phyloP scores from a whole-genome alignment of 2,329 filamentous ascomycete genomes.

The Penicillium sp. region DNA sequence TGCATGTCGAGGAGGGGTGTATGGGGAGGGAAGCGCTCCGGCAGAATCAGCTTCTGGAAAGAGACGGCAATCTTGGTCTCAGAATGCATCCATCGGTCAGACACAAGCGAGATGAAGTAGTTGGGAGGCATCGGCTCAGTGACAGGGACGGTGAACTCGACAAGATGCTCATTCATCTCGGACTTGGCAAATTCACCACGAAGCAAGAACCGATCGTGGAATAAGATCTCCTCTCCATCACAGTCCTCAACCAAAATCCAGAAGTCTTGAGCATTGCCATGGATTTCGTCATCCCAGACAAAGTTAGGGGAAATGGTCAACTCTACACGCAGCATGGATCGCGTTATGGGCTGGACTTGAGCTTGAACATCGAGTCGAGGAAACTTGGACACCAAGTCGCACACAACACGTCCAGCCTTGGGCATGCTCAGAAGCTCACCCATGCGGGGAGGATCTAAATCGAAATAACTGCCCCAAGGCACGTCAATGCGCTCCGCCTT shows the following conservation, averaged over 20 bases:
- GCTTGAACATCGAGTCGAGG: constrained; percentile 89
- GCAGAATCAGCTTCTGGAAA: constrained; percentile 90
- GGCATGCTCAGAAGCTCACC: constrained; percentile 89
- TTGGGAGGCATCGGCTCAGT: constrained; percentile 98
- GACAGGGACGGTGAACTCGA: constrained; percentile 95
- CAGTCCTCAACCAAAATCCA: constrained; percentile 98
- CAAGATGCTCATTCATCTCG: constrained; percentile 87
- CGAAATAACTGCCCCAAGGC: constrained; percentile 89
- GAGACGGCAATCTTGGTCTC: constrained; percentile 91
- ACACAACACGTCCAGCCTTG: constrained; percentile 81
- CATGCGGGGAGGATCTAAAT: constrained; percentile 94
- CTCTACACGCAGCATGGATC: constrained; percentile 87
- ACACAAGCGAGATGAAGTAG: constrained; percentile 94
- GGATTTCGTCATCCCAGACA: constrained; percentile 86
- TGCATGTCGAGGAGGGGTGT: constrained; percentile 91
- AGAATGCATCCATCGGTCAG: constrained; percentile 97
- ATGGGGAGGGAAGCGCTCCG: constrained; percentile 92
- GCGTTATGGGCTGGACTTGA: constrained; percentile 89
- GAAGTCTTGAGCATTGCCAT: constrained; percentile 86
- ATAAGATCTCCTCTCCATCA: constrained; percentile 92
- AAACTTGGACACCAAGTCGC: constrained; percentile 84
- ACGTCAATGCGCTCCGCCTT: constrained; percentile 96
- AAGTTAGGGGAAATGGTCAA: constrained; percentile 92
- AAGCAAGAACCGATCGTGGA: constrained; percentile 89
- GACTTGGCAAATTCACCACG: constrained; percentile 82